These are phyloP conservation scores for Pichia heedii DNA, from an alignment of 805 yeast species.

Conservation along the genomic window DNA sequence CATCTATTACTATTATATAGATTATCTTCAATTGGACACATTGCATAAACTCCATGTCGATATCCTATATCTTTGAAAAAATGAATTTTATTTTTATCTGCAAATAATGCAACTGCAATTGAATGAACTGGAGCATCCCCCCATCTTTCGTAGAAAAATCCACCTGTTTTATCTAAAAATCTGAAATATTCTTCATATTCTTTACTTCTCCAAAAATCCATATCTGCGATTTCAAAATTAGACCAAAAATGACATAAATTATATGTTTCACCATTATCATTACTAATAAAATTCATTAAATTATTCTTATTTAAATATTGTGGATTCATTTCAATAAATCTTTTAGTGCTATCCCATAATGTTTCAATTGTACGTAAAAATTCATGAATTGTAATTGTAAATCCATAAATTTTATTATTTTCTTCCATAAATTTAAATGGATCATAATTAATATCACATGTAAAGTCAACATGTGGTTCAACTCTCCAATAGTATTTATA, in stretches of 20 bases:
- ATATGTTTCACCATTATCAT: conserved; percentile 55
- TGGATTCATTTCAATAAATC: conserved; percentile 36
- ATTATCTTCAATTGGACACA: conserved; percentile 33
- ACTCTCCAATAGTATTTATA: conserved; percentile 72
- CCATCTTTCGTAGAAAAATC: conserved; percentile 84
- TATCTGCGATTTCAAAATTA: conserved; percentile 66
- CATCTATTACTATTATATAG: conserved; percentile 26
- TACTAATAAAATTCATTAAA: conserved; percentile 52
- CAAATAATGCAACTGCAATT: conserved; percentile 56
- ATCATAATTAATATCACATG: conserved; percentile 56
- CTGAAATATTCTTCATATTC: conserved; percentile 54
- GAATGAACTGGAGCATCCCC: conserved; percentile 93
- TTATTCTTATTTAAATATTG: conserved; percentile 36
- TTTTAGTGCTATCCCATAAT: conserved; percentile 48
- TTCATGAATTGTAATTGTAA: conserved; percentile 58
- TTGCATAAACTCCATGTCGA: conserved; percentile 43
- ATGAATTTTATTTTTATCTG: conserved; percentile 50
- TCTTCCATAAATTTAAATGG: conserved; percentile 51
- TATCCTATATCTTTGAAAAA: conserved; percentile 73
- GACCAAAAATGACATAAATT: conserved; percentile 81
- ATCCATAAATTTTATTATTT: conserved; percentile 54
- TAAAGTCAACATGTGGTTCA: conserved; percentile 56
- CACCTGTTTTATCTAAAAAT: conserved; percentile 57
- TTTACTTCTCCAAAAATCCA: conserved; percentile 55
- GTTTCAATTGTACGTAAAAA: conserved; percentile 46